Conservation (phyloP, 257 asterid species). For the Solanum arcanum region DNA sequence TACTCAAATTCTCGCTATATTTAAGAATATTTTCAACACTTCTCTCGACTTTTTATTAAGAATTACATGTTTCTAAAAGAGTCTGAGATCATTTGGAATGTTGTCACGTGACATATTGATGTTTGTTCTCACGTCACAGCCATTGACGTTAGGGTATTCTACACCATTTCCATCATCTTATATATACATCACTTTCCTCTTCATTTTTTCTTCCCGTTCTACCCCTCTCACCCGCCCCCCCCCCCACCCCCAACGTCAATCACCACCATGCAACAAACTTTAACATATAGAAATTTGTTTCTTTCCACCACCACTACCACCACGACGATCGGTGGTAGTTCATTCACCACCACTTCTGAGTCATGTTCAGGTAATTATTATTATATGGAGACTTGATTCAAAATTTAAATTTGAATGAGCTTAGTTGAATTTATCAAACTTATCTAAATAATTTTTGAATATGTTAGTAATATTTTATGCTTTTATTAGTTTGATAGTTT, state of each 20-base stretch:
- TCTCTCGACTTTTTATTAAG: too few species aligned
- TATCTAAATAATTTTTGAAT: background rate
- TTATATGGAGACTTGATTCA: background rate
- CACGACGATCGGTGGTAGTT: constrained; percentile 2
- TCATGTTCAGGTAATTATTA: background rate
- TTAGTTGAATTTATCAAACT: background rate
- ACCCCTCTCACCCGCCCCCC: background rate
- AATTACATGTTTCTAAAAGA: too few species aligned
- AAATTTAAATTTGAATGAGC: background rate
- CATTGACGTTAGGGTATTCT: constrained; percentile 8
- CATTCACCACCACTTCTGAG: background rate
- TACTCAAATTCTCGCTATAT: too few species aligned
- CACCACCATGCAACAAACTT: constrained; percentile 43
- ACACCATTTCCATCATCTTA: background rate
- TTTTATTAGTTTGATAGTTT: background rate
- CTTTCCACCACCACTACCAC: background rate
- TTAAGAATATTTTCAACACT: fast-evolving
- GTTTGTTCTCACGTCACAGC: constrained; percentile 7
- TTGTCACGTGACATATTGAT: background rate
- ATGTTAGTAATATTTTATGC: too few species aligned
- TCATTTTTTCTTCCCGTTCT: background rate
- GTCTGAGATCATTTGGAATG: too few species aligned
- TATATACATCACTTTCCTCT: constrained; percentile 6
- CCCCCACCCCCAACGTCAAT: background rate
- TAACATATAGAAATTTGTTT: constrained; percentile 18